These are phyloP conservation scores for Trifolium dubium DNA, from an alignment of 306 rosid genomes.

Conservation along the genomic window DNA sequence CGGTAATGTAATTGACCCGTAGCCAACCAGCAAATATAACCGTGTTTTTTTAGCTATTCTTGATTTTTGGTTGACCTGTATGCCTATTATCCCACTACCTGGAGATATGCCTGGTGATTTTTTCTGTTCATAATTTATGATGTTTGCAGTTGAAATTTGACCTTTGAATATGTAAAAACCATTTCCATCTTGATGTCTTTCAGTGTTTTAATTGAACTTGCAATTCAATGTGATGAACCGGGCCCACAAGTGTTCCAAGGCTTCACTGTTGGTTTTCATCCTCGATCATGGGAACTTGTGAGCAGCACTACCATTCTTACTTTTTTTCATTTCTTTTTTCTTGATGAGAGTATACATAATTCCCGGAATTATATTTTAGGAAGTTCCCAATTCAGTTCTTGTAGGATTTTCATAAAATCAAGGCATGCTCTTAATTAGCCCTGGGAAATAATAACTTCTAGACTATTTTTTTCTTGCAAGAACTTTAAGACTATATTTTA, in stretches of 20 bases:
- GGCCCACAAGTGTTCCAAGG: conserved; percentile 88
- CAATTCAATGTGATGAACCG: conserved; percentile 74
- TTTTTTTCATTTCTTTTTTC: conserved; percentile 31
- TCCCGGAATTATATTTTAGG: conserved; percentile 18
- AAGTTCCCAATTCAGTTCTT: conserved; percentile 22
- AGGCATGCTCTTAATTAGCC: conserved; percentile 14
- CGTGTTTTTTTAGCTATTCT: not conserved
- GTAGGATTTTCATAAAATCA: conserved; percentile 21
- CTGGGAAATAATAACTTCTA: not conserved
- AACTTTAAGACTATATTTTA: conserved; percentile 20
- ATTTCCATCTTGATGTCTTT: conserved; percentile 42
- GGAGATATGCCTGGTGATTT: conserved; percentile 22
- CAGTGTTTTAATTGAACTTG: conserved; percentile 84
- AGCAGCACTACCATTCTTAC: conserved; percentile 45
- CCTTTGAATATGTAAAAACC: conserved; percentile 35
- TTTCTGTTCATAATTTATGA: conserved; percentile 35
- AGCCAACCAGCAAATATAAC: not conserved
- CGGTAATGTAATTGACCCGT: not conserved
- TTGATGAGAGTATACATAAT: conserved; percentile 11
- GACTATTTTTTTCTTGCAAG: not conserved
- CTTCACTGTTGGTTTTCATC: conserved; percentile 95
- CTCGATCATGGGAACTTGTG: conserved; percentile 96
- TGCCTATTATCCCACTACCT: conserved; percentile 10
- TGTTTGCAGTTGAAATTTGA: conserved; percentile 30
- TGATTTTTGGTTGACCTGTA: conserved; percentile 8